A percentile compares a stretch with the other conserved stretches of the same genome.
phyloP scores from a whole-genome alignment of 441 rosid species.

The Bocquillonia castaneifolia region DNA sequence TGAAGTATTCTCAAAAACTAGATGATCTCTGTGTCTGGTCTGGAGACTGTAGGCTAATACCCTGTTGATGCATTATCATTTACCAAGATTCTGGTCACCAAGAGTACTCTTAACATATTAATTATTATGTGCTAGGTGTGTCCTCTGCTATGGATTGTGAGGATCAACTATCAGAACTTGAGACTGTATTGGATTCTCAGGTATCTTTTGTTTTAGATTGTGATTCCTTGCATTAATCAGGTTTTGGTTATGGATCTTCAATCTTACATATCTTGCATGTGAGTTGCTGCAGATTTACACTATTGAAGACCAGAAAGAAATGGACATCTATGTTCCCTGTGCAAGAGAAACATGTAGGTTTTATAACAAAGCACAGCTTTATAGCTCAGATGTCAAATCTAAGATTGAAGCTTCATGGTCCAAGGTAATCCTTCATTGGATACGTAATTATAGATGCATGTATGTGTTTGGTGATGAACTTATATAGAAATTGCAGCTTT shows the following conservation, averaged over 20 bases:
- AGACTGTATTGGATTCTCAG: slow-evolving; percentile 73
- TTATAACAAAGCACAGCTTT: slow-evolving; percentile 45
- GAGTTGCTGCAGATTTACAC: slow-evolving; percentile 53
- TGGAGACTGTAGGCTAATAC: background rate
- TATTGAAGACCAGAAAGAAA: slow-evolving; percentile 46
- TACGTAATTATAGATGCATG: background rate
- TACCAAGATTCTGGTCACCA: slow-evolving; percentile 4
- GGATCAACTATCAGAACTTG: slow-evolving; percentile 66
- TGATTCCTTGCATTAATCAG: slow-evolving; percentile 15
- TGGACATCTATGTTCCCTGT: slow-evolving; percentile 46
- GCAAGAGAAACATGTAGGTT: slow-evolving; percentile 55
- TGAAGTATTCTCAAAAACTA: background rate
- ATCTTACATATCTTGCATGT: slow-evolving; percentile 15
- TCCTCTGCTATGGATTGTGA: slow-evolving; percentile 48
- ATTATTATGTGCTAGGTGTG: slow-evolving; percentile 33
- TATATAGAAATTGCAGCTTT: slow-evolving; percentile 5
- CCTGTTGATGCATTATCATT: background rate
- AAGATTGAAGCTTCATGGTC: slow-evolving; percentile 51
- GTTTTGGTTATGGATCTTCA: background rate
- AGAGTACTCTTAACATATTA: background rate
- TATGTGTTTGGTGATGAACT: background rate
- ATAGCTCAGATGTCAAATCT: slow-evolving; percentile 44
- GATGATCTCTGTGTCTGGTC: background rate
- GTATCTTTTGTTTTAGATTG: slow-evolving; percentile 32
- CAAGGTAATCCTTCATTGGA: slow-evolving; percentile 49